phyloP scores from a whole-genome alignment of 371 early-diverging fungal species.

The Cokeromyces recurvatus region DNA sequence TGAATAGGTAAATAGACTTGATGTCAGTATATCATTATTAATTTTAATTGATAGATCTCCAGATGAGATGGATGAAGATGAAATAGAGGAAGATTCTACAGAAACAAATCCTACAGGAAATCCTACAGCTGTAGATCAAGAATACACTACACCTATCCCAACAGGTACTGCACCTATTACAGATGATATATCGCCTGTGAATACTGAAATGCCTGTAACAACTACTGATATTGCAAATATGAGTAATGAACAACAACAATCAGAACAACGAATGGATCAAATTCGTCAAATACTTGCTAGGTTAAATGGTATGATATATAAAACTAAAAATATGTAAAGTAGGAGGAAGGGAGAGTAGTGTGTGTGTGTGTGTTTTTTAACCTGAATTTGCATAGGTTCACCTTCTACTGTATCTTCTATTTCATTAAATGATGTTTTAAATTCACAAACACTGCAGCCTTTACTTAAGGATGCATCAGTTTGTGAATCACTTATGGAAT shows the following conservation, averaged over 20 bases:
- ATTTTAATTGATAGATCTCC: slow-evolving; percentile 3
- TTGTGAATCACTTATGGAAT: slow-evolving; percentile 52
- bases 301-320: slow-evolving; percentile 1
- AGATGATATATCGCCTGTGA: background rate
- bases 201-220: background rate
- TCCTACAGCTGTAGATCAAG: background rate
- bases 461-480: slow-evolving; percentile 51
- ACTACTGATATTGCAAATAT: background rate
- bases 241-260: slow-evolving; percentile 1
- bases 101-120: background rate
- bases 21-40: no score
- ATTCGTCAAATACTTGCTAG: slow-evolving; percentile 21
- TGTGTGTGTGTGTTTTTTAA: no score
- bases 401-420: no score
- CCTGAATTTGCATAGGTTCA: no score
- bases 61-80: slow-evolving; percentile 6
- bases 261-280: slow-evolving; percentile 18
- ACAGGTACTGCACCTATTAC: background rate
- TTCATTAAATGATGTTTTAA: slow-evolving; percentile 41
- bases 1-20: slow-evolving; percentile 43
- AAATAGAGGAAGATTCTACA: background rate
- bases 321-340: background rate
- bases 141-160: no score
- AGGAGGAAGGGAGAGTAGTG: no score
- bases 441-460: slow-evolving; percentile 45